A percentile compares a stretch with the other conserved stretches of the same genome.
Evolutionary conservation across 2,329 filamentous ascomycete species (phyloP).

Genomic region (Beauveria sp.): DNA sequence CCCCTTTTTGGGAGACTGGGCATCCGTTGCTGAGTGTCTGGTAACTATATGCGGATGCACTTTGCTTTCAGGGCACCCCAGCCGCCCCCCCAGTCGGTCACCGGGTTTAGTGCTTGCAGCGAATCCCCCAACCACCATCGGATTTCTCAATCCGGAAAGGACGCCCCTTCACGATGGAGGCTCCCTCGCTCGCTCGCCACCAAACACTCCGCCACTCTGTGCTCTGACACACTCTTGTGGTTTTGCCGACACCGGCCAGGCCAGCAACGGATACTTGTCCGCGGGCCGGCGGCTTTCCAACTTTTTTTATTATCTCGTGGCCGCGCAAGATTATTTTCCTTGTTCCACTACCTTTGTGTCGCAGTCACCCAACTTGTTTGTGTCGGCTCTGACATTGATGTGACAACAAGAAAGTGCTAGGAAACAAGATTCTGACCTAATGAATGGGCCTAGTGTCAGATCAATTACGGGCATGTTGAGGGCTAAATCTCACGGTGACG

Average conservation of each 20-base stretch:
- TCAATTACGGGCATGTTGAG: not conserved
- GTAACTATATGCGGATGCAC: not conserved
- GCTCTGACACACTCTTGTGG: not conserved
- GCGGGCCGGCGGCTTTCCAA: not conserved
- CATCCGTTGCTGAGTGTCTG: not conserved
- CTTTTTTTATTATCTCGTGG: not conserved
- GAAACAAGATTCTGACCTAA: not conserved
- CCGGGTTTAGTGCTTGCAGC: not conserved
- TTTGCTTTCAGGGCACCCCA: not conserved
- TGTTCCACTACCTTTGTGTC: not conserved
- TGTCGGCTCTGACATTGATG: too few relatives aligned
- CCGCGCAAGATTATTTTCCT: not conserved
- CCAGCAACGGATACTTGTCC: not conserved
- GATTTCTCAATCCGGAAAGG: slow-evolving; percentile 14
- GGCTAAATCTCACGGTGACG: not conserved
- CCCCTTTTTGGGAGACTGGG: not conserved
- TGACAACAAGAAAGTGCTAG: too few relatives aligned
- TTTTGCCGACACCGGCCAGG: not conserved
- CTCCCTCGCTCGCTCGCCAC: slow-evolving; percentile 1
- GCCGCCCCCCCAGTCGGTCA: not conserved
- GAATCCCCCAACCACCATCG: slow-evolving; percentile 10
- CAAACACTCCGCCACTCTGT: not conserved
- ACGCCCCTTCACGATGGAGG: slow-evolving; percentile 14
- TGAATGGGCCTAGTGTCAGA: too few relatives aligned
- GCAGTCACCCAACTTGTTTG: not conserved